Conservation (phyloP, 495 filamentous ascomycete species). For the Bacidia rubella region DNA sequence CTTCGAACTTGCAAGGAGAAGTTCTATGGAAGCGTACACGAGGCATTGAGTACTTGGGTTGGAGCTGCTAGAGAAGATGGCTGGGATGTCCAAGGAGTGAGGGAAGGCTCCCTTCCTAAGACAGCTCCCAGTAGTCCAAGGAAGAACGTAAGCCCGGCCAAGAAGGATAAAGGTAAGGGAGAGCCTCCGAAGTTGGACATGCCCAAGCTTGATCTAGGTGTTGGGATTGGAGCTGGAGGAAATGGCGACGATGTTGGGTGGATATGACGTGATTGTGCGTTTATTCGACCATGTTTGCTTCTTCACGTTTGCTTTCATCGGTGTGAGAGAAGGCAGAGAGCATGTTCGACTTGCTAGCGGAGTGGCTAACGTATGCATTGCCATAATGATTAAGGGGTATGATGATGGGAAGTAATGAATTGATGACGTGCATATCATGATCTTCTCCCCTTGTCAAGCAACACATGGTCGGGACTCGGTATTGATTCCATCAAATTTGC, state of each 20-base stretch:
- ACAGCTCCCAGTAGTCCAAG: constrained; percentile 27
- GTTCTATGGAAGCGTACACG: constrained; percentile 84
- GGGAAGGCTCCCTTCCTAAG: constrained; percentile 42
- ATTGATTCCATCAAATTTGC: no score
- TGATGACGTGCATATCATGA: no score
- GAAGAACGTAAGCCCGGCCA: constrained; percentile 31
- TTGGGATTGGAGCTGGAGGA: neutral
- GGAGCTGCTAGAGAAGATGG: constrained; percentile 73
- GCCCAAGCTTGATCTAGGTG: constrained; percentile 22
- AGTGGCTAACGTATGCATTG: neutral
- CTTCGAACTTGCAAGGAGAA: constrained; percentile 93
- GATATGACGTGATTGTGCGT: constrained; percentile 8
- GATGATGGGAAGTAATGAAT: neutral
- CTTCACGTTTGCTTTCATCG: no score
- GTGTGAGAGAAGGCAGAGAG: no score
- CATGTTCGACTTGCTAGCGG: no score
- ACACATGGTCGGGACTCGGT: no score
- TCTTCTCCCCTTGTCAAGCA: no score
- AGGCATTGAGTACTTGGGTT: constrained; percentile 79
- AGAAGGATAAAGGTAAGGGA: constrained; percentile 27
- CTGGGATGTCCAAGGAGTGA: constrained; percentile 66
- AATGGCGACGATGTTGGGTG: constrained; percentile 12
- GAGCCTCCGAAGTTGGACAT: constrained; percentile 42
- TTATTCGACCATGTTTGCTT: neutral
- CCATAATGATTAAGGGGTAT: neutral